Conservation (phyloP, 176 grass and related monocot species). For the Poa pratensis region DNA sequence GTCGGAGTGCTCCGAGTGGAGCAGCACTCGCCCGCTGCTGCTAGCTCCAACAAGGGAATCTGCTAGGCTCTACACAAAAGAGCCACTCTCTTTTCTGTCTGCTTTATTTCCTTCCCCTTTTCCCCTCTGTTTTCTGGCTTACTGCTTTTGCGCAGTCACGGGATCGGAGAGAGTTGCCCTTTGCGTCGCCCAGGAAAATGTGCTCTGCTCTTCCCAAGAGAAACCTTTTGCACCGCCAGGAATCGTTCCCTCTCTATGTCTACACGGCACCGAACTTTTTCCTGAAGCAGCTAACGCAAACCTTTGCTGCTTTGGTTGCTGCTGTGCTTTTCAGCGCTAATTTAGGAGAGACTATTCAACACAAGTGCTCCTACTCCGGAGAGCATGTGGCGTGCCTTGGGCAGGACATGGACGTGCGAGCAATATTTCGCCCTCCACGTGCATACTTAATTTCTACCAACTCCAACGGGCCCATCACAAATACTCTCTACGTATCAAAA, state of each 20-base stretch:
- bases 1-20: background rate
- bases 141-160: conserved; percentile 23
- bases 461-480: too few species aligned
- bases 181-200: conserved; percentile 27
- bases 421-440: too few species aligned
- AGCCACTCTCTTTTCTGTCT: conserved; percentile 12
- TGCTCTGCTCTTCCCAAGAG: conserved; percentile 37
- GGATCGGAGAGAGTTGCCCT: conserved; percentile 41
- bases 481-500: too few species aligned
- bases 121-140: background rate
- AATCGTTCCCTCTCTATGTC: background rate
- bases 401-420: background rate
- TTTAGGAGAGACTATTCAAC: background rate
- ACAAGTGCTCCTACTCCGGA: background rate
- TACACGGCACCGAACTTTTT: conserved; percentile 9
- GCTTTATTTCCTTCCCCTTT: background rate
- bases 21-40: too few species aligned
- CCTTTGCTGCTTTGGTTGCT: conserved; percentile 46
- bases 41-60: background rate
- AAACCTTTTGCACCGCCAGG: conserved; percentile 48
- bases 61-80: background rate
- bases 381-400: conserved; percentile 18
- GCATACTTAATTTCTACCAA: too few species aligned
- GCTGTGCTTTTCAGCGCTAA: conserved; percentile 50
- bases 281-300: background rate